phyloP scores from a whole-genome alignment of 148 eudicot species.

The Euryodendron excelsum region DNA sequence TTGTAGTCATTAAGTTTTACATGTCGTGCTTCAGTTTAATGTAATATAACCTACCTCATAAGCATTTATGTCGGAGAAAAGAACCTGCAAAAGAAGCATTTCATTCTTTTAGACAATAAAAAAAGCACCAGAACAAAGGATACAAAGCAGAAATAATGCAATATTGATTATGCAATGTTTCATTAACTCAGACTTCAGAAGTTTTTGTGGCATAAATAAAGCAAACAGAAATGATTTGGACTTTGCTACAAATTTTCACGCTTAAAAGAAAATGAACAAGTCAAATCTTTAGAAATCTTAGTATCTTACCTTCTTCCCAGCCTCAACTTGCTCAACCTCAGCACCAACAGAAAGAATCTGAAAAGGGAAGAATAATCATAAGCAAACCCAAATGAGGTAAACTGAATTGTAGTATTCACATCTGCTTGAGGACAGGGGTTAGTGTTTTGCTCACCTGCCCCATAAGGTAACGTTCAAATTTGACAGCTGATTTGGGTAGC shows the following conservation, averaged over 20 bases:
- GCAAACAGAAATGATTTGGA: not conserved
- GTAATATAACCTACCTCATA: slow-evolving; percentile 56
- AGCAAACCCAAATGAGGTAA: not conserved
- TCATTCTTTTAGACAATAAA: not conserved
- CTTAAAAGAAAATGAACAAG: slow-evolving; percentile 3
- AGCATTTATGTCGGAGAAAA: slow-evolving; percentile 92
- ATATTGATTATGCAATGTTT: not conserved
- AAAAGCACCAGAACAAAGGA: not conserved
- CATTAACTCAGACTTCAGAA: not conserved
- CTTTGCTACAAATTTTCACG: not conserved
- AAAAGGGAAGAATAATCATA: not conserved
- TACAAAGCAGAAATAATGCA: not conserved
- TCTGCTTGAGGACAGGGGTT: not conserved
- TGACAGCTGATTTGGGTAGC: slow-evolving; percentile 91
- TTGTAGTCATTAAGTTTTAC: not conserved
- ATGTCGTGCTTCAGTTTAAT: not conserved
- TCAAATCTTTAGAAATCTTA: not conserved
- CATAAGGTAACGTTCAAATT: slow-evolving; percentile 89
- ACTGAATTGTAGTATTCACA: not conserved
- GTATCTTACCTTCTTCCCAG: slow-evolving; percentile 96
- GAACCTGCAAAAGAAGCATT: slow-evolving; percentile 59
- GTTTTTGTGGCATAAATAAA: not conserved
- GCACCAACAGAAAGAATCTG: slow-evolving; percentile 84
- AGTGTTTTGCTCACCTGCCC: slow-evolving; percentile 66
- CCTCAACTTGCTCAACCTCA: slow-evolving; percentile 71